Evolutionary conservation across 2,329 filamentous ascomycete species (phyloP).

Genomic region (Chaetomium sp.): DNA sequence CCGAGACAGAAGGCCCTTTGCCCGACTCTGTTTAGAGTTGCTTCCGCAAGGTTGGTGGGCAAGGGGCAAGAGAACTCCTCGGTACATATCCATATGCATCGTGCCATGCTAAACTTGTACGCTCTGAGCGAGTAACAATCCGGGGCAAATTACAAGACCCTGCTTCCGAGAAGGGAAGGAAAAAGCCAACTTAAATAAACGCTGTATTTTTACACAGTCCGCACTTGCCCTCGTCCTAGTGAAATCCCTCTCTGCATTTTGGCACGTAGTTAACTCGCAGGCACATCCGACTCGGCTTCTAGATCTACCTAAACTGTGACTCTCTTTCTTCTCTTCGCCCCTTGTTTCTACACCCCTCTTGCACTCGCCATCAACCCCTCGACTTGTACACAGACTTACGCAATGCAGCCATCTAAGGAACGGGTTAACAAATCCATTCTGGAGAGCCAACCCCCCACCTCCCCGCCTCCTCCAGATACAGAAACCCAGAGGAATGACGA

Average conservation of each 20-base stretch:
- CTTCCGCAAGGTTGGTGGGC: conserved; percentile 42
- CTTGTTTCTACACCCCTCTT: not conserved
- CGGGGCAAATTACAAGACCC: not conserved
- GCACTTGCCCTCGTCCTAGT: not conserved
- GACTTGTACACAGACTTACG: not conserved
- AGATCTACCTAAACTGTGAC: not conserved
- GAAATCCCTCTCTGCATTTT: not conserved
- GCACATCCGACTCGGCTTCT: not conserved
- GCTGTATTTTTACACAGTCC: not conserved
- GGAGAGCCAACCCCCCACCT: not conserved
- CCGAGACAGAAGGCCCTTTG: conserved; percentile 46
- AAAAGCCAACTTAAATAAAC: not conserved
- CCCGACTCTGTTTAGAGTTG: conserved; percentile 36
- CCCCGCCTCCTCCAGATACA: not conserved
- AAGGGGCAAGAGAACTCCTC: conserved; percentile 48
- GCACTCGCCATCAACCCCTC: not conserved
- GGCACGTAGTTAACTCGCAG: not conserved
- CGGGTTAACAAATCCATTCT: not conserved
- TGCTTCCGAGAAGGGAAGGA: not conserved
- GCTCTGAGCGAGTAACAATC: not conserved
- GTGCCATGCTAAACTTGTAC: not conserved
- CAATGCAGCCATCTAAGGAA: not conserved
- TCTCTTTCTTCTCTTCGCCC: not conserved
- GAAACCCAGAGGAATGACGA: not conserved
- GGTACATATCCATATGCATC: conserved; percentile 37